A percentile compares a stretch with the other conserved stretches of the same genome.
Conservation (phyloP, 768 basidiomycete species). For the Leccinellum rugosiceps region DNA sequence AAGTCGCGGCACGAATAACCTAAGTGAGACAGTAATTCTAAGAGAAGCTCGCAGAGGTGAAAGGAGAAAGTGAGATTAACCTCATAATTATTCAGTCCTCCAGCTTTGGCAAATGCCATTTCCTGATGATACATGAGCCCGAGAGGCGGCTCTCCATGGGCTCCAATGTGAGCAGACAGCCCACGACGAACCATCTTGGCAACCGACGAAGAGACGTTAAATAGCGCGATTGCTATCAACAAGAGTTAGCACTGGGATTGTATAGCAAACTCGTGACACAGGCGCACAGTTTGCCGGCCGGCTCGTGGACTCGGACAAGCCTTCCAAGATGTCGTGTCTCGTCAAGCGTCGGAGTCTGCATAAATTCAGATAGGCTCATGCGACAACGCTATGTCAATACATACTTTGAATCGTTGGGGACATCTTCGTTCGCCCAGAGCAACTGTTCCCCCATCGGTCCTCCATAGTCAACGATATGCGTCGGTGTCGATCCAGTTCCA, state of each 20-base stretch:
- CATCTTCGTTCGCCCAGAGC: conserved; percentile 62
- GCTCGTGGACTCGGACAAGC: conserved; percentile 55
- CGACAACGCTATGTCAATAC: conserved; percentile 4
- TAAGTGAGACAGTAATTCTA: conserved; percentile 21
- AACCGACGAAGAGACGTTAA: conserved; percentile 66
- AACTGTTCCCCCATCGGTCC: conserved; percentile 64
- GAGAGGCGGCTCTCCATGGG: conserved; percentile 70
- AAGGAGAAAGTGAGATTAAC: conserved; percentile 30
- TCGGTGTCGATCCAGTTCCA: conserved; percentile 71
- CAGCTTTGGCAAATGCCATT: conserved; percentile 60
- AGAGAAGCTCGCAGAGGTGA: not conserved
- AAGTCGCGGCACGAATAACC: conserved; percentile 69
- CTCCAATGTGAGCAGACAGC: conserved; percentile 62
- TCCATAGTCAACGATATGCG: conserved; percentile 78
- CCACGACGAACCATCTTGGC: conserved; percentile 68
- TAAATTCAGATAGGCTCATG: not conserved
- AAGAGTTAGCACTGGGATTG: not conserved
- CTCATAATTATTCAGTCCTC: conserved; percentile 71
- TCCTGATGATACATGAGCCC: conserved; percentile 78
- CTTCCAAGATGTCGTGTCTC: conserved; percentile 62
- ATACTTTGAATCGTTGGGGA: conserved; percentile 69
- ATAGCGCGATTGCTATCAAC: conserved; percentile 54
- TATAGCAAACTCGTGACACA: not conserved
- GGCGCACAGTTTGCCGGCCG: conserved; percentile 57
- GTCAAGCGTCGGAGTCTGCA: conserved; percentile 59